Evolutionary conservation across 306 rosid species (phyloP), one percentile per base, ranked within the genome.

Genomic region (Astragalus membranaceus): DNA sequence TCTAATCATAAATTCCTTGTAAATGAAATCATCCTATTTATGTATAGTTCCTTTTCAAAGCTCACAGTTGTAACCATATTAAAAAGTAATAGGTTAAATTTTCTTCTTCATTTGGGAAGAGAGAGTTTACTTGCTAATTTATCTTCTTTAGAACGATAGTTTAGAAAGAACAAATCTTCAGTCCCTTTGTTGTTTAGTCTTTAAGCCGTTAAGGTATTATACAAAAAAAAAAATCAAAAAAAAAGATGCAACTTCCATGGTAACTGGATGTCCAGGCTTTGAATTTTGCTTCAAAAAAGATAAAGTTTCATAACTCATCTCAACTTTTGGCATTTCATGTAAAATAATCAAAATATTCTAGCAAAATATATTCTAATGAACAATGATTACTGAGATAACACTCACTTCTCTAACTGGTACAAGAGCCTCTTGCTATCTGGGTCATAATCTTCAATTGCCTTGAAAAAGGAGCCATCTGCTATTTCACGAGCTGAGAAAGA

Each of bases 401-500:
- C 89, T 37, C 77, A 94, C 99, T 85, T 94, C 82, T 91, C 51
- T 79, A 94, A 88, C 70, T 81, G 99, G 75, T 88, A 70, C 49
- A 88, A 73, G 44, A 90, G 77, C 78, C 97, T 90, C 89, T 84
- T 84, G 83, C 85, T 89, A 76, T 94, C 99, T 5, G 95, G 96
- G 82, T 94, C 99, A 81, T 80, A 91, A 75, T 90, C 91, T 87
- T 91, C 95, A 64, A 88, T 90, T 75, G 96, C 92, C 84, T 91
- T 91, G 87, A 90, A 94, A 81, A 94, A 84, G 79, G 99, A 74
- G 30, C 99, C 99, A 78, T 94, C 99, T 23, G 97, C 67, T 68
- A 91, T 83, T 87, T 94, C 99, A 41, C 92, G 95, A 59, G 97
- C 99, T 61, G 97, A 87, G 86, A 94, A 94, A 67, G 99, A 94